Evolutionary conservation across 2,329 filamentous ascomycete species (phyloP), one percentile per base, ranked within the genome.

Genomic region (Penicillium sp.): DNA sequence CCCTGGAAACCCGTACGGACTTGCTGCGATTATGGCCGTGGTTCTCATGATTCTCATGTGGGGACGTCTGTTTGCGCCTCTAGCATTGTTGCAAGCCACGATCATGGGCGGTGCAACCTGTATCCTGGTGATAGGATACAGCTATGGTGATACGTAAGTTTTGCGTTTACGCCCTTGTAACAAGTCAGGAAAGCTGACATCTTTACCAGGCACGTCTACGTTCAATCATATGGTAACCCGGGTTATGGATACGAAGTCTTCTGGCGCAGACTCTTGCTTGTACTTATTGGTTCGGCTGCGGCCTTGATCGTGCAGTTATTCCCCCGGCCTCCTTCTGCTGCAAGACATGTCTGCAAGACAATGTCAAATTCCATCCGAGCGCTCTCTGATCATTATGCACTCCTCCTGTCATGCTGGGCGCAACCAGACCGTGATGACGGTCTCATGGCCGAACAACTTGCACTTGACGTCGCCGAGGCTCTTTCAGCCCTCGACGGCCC

Each of bases 341-440:
- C 80, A 0, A 73, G 70, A 0, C 80, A 83, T 57, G 73, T 82
- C 42, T 75, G 77, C 65, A 80, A 80, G 42, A 77, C 79, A 0
- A 76, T 84, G 0, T 80, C 82, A 0, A 77, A 79, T 43, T 70
- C 74, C 0, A 68, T 84, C 1, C 75, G 78, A 10, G 75, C 76
- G 0, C 61, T 84, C 0, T 79, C 79, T 0, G 80, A 83, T 59
- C 82, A 83, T 63, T 84, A 84, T 57, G 81, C 82, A 0, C 73
- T 84, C 0, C 65, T 83, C 0, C 64, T 84, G 0, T 82, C 81
- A 0, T 76, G 79, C 59, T 82, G 80, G 79, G 74, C 71, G 4
- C 71, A 74, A 1, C 55, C 68, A 6, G 60, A 65, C 3, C 57
- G 61, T 33, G 60, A 71, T 35, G 68, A 67, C 51, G 64, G 67